Evolutionary conservation across 2,329 filamentous ascomycete genomes (phyloP), one percentile per base, ranked within the genome.

Genomic region (Penicillium sp.): DNA sequence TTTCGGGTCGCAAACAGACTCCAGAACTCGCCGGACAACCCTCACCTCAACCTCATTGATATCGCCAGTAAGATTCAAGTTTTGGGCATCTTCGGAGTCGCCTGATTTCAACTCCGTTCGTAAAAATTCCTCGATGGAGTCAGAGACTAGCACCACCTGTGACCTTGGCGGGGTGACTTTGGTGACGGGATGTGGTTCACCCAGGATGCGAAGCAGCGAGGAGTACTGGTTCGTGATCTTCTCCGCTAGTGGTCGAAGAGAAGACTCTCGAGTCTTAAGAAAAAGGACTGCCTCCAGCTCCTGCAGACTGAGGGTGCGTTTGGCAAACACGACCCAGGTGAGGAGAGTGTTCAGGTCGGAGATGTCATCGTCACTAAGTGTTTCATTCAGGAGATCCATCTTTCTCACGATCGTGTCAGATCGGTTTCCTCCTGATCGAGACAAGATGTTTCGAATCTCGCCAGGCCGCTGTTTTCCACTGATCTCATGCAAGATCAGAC

Each of bases 161-260:
- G n/a, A n/a, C n/a, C n/a, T n/a, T n/a, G n/a, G n/a, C n/a, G n/a
- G n/a, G n/a, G n/a, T n/a, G n/a, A n/a, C n/a, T n/a, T n/a, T n/a
- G n/a, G n/a, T n/a, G n/a, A n/a, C n/a, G n/a, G n/a, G n/a, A n/a
- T n/a, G n/a, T n/a, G n/a, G n/a, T n/a, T n/a, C n/a, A n/a, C n/a
- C n/a, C n/a, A n/a, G n/a, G n/a, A 5, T 61, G 33, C 48, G 59
- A 21, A 69, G 50, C 2, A 69, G 29, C 1, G 67, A 62, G 11
- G 67, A 66, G 44, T 66, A 69, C n/a, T 66, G 62, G 39, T 66
- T 63, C 27, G 45, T 60, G 35, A 69, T 62, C 37, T 67, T 64
- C 19, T 67, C 60, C 25, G 60, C 59, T 1, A 69, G 54, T 1
- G 67, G 64, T 16, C 65, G 61, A 16, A 69, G 66, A n/a, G 67